A percentile compares a stretch with the other conserved stretches of the same genome.
Conservation (phyloP, 129 eudicot genomes). For the Mikania micrantha region DNA sequence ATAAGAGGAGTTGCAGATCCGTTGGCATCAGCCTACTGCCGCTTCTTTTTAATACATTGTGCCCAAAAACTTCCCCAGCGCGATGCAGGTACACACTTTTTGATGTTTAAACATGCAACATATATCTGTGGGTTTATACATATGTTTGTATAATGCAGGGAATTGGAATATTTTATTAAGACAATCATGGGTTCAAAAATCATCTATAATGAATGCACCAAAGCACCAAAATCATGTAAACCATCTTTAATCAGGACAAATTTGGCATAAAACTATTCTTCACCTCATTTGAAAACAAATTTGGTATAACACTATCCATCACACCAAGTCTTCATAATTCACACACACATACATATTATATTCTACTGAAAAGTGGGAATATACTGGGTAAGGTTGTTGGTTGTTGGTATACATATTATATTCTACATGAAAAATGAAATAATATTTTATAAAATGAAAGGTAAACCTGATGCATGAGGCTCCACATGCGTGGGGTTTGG, state of each 20-base stretch:
- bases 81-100: constrained; percentile 42
- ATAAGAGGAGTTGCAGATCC: constrained; percentile 84
- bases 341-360: too few species aligned
- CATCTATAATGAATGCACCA: neutral
- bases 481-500: too few species aligned
- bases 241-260: neutral
- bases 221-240: neutral
- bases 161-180: neutral
- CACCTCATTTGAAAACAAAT: neutral
- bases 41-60: constrained; percentile 57
- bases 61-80: constrained; percentile 48
- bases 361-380: too few species aligned
- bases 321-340: neutral
- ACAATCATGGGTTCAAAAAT: neutral
- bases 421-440: neutral
- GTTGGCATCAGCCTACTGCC: constrained; percentile 70
- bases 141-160: neutral
- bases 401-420: neutral
- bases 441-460: neutral
- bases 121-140: neutral
- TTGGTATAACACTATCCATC: neutral
- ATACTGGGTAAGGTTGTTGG: too few species aligned
- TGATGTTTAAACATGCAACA: neutral
- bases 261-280: neutral
- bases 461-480: too few species aligned